Percentiles rank a stretch among this genome's conserved stretches.
phyloP scores from a whole-genome alignment of 345 rosid species.

The Murraya paniculata region DNA sequence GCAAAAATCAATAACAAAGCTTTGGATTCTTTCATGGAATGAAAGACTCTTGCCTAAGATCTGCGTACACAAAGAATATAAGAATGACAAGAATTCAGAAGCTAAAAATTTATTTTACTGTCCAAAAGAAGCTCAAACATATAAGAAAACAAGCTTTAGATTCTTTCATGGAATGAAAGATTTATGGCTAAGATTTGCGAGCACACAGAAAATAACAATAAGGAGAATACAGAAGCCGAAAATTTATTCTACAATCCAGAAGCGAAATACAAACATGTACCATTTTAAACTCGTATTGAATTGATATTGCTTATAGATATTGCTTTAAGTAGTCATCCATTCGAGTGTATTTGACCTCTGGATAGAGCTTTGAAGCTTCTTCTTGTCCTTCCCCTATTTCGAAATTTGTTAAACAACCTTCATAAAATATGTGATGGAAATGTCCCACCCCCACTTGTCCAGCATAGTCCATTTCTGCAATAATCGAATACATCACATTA shows the following conservation, averaged over 20 bases:
- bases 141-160: no score
- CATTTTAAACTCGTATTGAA: rapidly evolving
- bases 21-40: not conserved
- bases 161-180: not conserved
- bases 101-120: no score
- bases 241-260: not conserved
- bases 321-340: conserved; percentile 62
- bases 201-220: not conserved
- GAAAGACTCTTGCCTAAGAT: no score
- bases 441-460: conserved; percentile 69
- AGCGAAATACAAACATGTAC: no score
- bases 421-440: conserved; percentile 77
- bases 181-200: not conserved
- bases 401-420: conserved; percentile 75
- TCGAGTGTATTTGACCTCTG: conserved; percentile 63
- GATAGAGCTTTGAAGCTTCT: conserved; percentile 83
- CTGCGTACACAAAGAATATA: no score
- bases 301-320: conserved; percentile 12
- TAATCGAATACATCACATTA: no score
- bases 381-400: conserved; percentile 55
- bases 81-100: no score
- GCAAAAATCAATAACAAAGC: no score
- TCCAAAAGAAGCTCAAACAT: no score
- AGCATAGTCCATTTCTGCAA: conserved; percentile 53
- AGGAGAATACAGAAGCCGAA: not conserved